Conservation (phyloP, 106 monocot species). For the Apostasia shenzhenica region DNA sequence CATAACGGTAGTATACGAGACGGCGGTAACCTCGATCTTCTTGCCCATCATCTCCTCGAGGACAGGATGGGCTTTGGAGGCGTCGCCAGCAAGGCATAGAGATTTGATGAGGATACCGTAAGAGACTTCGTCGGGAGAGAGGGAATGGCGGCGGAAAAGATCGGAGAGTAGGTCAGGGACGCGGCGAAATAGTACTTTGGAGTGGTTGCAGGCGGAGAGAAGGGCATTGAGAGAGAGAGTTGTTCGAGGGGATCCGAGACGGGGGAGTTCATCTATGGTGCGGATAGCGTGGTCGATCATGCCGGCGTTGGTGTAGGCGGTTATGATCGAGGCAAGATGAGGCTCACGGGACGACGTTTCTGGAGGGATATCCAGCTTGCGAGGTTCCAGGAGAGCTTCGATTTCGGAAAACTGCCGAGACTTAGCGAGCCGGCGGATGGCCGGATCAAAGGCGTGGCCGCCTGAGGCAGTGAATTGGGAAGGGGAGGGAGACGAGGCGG, state of each 20-base stretch:
- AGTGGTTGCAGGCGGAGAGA: constrained; percentile 40
- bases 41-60: constrained; percentile 40
- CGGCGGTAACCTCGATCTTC: constrained; percentile 14
- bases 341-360: constrained; percentile 9
- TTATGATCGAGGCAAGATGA: constrained; percentile 20
- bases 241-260: constrained; percentile 14
- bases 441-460: constrained; percentile 13
- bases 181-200: constrained; percentile 11
- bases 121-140: constrained; percentile 40
- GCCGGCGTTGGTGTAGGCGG: constrained; percentile 42
- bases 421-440: constrained; percentile 24
- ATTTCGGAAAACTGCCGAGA: constrained; percentile 14
- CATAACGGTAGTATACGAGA: constrained; percentile 50
- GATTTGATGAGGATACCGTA: constrained; percentile 52
- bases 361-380: neutral
- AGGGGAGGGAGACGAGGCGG: neutral
- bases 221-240: constrained; percentile 48
- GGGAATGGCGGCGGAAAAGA: constrained; percentile 26
- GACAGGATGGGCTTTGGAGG: constrained; percentile 17
- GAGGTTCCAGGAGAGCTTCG: constrained; percentile 17
- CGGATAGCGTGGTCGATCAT: constrained; percentile 45
- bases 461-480: neutral
- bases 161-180: constrained; percentile 43
- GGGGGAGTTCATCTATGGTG: constrained; percentile 18
- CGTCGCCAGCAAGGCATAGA: constrained; percentile 26